Evolutionary conservation across 1,284 basidiomycete species (phyloP).

Genomic region (Sanghuangporus weigelae): DNA sequence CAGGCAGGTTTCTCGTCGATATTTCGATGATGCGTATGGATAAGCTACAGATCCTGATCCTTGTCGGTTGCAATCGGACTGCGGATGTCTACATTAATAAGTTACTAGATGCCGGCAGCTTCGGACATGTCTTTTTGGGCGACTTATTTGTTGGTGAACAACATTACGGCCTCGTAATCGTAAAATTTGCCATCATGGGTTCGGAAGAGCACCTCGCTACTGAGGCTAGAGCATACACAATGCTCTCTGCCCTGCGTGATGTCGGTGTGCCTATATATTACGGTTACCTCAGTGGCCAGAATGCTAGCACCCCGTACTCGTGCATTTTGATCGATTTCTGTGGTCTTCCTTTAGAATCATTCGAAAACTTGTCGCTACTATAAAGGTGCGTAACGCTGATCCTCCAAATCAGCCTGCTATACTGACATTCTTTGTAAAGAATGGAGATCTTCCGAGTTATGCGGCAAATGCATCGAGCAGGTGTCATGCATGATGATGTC

Average conservation of each 20-base stretch:
- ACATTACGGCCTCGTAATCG: neutral
- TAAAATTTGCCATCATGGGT: neutral
- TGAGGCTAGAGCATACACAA: neutral
- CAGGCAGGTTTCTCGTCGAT: neutral
- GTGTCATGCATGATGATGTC: neutral
- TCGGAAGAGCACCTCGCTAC: neutral
- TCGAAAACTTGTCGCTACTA: neutral
- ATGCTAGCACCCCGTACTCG: neutral
- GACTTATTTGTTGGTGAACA: neutral
- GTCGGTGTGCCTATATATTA: neutral
- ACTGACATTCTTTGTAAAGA: neutral
- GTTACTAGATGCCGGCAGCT: neutral
- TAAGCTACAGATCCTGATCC: neutral
- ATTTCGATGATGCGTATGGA: neutral
- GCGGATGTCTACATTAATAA: neutral
- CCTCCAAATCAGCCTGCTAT: neutral
- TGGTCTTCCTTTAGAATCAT: neutral
- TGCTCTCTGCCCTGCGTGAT: neutral
- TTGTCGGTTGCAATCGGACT: neutral
- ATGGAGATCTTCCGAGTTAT: neutral
- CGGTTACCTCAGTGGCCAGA: neutral
- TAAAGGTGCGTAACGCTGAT: neutral
- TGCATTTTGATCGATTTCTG: neutral
- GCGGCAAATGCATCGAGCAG: neutral
- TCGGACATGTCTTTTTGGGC: neutral